Evolutionary conservation across 2,329 filamentous ascomycete genomes (phyloP), one percentile per base, ranked within the genome.

Genomic region (Neofusicoccum parvum): DNA sequence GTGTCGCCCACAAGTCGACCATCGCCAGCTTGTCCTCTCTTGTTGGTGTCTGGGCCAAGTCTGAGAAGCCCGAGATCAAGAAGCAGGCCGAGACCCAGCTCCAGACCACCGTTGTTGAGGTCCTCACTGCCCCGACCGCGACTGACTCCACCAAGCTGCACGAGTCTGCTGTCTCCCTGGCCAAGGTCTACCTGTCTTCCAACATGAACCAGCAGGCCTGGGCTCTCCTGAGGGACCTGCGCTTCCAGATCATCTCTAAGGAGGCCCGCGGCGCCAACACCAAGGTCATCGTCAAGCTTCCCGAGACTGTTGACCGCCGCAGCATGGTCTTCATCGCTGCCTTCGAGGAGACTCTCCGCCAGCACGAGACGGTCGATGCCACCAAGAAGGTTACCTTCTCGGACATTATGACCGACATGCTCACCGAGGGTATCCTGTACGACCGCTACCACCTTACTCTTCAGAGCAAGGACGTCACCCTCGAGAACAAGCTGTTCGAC

Each of bases 211-310:
- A 41, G 37, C 56, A 62, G 49, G 64, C 56, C 17, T 62, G 56
- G 56, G 43, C 64, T 50, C 45, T 66, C 23, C 49, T 62, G 27
- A 62, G 41, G 56, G 80, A 84, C 66, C 71, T 85, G 14, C 83
- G 81, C 66, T 78, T 80, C 59, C 81, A 84, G 66, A 78, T 85
- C n/a, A 79, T 85, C 36, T 80, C 81, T 23, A 78, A 79, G 41
- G 79, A 82, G 46, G 54, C 64, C 10, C 53, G 53, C 23, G 46
- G 32, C 27, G 27, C 27, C 45, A 66, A 69, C 51, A 20, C 36
- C 64, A 69, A 71, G 27, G 67, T 70, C 20, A 71, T 70, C 12
- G 54, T 65, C 46, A 75, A 72, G 71, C 74, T 72, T 9, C 75
- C 75, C n/a, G 72, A 75, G 41, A 46, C 75, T 37, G 75, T 65